Conservation (phyloP, 2,329 filamentous ascomycete genomes). For the Penicillium sp. region DNA sequence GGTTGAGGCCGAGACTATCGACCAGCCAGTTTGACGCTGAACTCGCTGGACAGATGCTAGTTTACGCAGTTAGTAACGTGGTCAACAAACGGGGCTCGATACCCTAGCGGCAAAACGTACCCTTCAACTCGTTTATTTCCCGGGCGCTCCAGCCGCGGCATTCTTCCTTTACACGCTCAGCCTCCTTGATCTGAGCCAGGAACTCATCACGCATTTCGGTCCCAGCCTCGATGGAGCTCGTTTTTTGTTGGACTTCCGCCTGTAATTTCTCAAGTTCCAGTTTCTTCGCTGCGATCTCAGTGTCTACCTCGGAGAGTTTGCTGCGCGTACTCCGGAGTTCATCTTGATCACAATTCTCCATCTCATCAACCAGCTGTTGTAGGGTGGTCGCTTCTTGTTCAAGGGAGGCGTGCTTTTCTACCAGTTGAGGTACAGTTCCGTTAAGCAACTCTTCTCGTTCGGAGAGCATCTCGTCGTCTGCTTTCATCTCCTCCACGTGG, state of each 20-base stretch:
- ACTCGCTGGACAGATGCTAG: slow-evolving; percentile 40
- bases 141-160: slow-evolving; percentile 82
- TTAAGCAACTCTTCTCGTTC: slow-evolving; percentile 67
- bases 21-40: slow-evolving; percentile 46
- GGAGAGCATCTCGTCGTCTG: slow-evolving; percentile 64
- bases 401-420: slow-evolving; percentile 59
- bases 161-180: slow-evolving; percentile 79
- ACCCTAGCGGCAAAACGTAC: slow-evolving; percentile 45
- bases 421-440: slow-evolving; percentile 62
- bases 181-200: slow-evolving; percentile 70
- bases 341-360: slow-evolving; percentile 65
- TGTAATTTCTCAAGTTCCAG: slow-evolving; percentile 64
- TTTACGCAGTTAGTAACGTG: slow-evolving; percentile 8
- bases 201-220: slow-evolving; percentile 65
- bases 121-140: slow-evolving; percentile 76
- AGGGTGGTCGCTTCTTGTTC: slow-evolving; percentile 63
- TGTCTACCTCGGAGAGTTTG: slow-evolving; percentile 61
- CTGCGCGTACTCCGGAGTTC: slow-evolving; percentile 72
- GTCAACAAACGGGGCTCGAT: background rate
- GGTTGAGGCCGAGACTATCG: slow-evolving; percentile 37
- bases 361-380: slow-evolving; percentile 63
- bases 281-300: slow-evolving; percentile 67
- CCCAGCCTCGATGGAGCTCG: slow-evolving; percentile 59
- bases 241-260: slow-evolving; percentile 63
- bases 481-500: slow-evolving; percentile 71